Base-by-base conservation (phyloP, 768 basidiomycete species). In the Suillus discolor region DNA sequence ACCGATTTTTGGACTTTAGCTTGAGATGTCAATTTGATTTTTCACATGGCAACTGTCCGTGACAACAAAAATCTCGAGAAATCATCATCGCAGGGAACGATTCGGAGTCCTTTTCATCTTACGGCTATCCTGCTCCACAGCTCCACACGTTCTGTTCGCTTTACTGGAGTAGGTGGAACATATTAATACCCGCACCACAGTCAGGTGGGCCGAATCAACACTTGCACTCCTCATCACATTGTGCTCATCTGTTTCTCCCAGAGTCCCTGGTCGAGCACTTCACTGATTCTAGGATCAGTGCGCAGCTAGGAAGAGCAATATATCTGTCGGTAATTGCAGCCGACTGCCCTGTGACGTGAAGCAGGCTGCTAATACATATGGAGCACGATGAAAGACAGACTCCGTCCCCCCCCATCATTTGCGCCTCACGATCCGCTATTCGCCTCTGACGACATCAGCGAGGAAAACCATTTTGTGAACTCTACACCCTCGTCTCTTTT, bases 401-500 rank as follows among this genome's bases (percentile, higher is more conserved):
- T 39, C 66, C 66, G 68, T 65, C 67, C 62, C 57, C 59, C 60
- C 25, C 63, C 62, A 65, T 45, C 66, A 65, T 64, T 62, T 42
- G 41, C 62, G 63, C 66, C 67, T 3, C 71, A 68, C 41, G 45
- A 65, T 16, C 71, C 68, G 31, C 61, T 54, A 13, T 65, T 63
- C 49, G 41, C 61, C 62, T 67, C 31, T 66, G 57, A 73, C 71
- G 55, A 67, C 69, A 65, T 57, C 4, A 62, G 61, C 53, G 66
- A 66, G 63, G 67, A 70, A 54, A 67, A 70, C n/a, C 38, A 49
- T 57, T 45, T 61, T 54, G 47, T 44, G 16, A 61, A 59, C 39
- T 65, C 67, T 60, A 45, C 70, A 13, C 74, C 80, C 18, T 81
- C 81, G 11, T 81, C 81, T 20, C 79, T 79, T 0, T 83, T 82